phyloP scores from a whole-genome alignment of 2,329 filamentous ascomycete genomes.

The Pezicula carpinea region DNA sequence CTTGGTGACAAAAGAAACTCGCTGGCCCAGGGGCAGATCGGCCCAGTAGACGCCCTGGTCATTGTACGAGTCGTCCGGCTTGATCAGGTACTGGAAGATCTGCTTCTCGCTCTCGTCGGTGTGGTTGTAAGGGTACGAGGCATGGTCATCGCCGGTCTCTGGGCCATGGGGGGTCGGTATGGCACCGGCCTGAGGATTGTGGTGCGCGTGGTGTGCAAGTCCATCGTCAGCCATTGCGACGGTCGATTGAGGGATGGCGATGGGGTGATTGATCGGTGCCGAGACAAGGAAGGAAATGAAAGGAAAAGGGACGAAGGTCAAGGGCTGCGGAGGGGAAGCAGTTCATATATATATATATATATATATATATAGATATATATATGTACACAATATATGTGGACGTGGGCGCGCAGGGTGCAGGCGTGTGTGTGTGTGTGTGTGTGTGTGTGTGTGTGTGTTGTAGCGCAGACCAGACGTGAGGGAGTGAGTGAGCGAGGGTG shows the following conservation, averaged over 20 bases:
- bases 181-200: slow-evolving; percentile 23
- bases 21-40: slow-evolving; percentile 68
- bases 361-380: no score
- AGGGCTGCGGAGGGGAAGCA: not conserved
- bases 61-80: slow-evolving; percentile 85
- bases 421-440: no score
- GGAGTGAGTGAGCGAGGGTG: not conserved
- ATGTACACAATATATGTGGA: no score
- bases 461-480: not conserved
- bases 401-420: no score
- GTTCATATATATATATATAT: no score
- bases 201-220: slow-evolving; percentile 20
- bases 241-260: not conserved
- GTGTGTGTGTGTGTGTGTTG: not conserved
- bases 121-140: slow-evolving; percentile 12
- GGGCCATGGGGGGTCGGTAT: slow-evolving; percentile 26
- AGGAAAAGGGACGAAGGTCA: not conserved
- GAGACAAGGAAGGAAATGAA: not conserved
- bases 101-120: slow-evolving; percentile 40
- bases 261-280: not conserved
- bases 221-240: slow-evolving; percentile 17
- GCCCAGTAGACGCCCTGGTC: slow-evolving; percentile 87
- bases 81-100: slow-evolving; percentile 74
- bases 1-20: slow-evolving; percentile 68
- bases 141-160: slow-evolving; percentile 27